phyloP scores from a whole-genome alignment of 257 asterid genomes.

The Fraxinus quadrangulata region DNA sequence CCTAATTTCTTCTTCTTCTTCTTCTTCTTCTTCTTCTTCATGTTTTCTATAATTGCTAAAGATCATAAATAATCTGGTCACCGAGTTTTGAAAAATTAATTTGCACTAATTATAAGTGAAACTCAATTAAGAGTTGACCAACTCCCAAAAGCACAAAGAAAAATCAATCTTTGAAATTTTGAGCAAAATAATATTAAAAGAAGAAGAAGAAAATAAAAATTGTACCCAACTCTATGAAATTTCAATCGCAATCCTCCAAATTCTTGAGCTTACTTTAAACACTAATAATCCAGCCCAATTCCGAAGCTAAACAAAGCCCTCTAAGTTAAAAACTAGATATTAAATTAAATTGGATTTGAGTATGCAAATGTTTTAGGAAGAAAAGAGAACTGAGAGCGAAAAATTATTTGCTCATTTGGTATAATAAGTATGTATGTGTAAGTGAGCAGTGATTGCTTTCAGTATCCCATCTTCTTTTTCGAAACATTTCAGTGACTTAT shows the following conservation, averaged over 20 bases:
- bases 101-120: background rate
- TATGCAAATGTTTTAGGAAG: too few relatives aligned
- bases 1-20: too few relatives aligned
- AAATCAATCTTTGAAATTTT: too few relatives aligned
- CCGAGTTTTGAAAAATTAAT: background rate
- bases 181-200: background rate
- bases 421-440: too few relatives aligned
- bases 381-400: too few relatives aligned
- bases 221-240: constrained; percentile 40
- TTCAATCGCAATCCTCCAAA: constrained; percentile 22
- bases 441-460: too few relatives aligned
- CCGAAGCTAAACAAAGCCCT: background rate
- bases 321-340: background rate
- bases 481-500: too few relatives aligned
- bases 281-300: constrained; percentile 5
- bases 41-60: background rate
- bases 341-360: background rate
- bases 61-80: background rate
- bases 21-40: too few relatives aligned
- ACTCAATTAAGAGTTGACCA: constrained; percentile 29
- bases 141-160: constrained; percentile 2
- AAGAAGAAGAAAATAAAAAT: background rate
- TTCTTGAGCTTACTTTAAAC: background rate
- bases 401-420: too few relatives aligned
- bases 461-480: too few relatives aligned